Conservation (phyloP, 305 asterid genomes). For the Fraxinus albicans region DNA sequence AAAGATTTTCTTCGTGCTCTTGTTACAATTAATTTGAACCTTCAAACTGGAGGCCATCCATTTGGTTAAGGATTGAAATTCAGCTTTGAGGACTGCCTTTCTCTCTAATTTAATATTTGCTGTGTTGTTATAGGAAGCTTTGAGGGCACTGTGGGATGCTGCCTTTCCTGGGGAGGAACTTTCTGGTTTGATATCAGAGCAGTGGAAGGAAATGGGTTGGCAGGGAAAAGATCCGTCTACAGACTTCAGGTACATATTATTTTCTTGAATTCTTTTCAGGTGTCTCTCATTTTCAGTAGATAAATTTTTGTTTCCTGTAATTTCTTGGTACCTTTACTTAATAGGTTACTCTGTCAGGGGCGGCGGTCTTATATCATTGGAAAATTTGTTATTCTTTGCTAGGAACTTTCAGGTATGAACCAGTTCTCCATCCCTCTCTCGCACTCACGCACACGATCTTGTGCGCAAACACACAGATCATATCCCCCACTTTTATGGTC, state of each 20-base stretch:
- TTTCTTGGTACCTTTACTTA: slow-evolving; percentile 17
- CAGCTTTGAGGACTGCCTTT: slow-evolving; percentile 12
- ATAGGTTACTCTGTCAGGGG: slow-evolving; percentile 59
- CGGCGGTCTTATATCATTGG: slow-evolving; percentile 97
- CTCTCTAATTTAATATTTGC: slow-evolving; percentile 17
- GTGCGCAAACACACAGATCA: background rate
- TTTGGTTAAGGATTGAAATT: slow-evolving; percentile 8
- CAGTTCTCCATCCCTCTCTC: background rate
- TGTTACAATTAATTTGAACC: background rate
- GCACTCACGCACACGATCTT: background rate
- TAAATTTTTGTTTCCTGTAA: background rate
- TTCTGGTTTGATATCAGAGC: slow-evolving; percentile 71
- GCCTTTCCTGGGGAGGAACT: slow-evolving; percentile 21
- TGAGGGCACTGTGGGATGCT: slow-evolving; percentile 26
- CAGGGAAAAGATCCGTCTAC: slow-evolving; percentile 26
- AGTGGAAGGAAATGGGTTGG: slow-evolving; percentile 37
- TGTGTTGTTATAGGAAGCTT: slow-evolving; percentile 64
- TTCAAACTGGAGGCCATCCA: background rate
- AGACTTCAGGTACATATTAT: slow-evolving; percentile 24
- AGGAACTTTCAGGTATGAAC: slow-evolving; percentile 77
- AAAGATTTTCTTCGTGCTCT: slow-evolving; percentile 4
- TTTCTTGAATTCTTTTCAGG: slow-evolving; percentile 13
- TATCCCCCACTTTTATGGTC: background rate
- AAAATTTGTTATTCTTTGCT: slow-evolving; percentile 83
- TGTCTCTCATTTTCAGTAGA: slow-evolving; percentile 18